A percentile compares a stretch with the other conserved stretches of the same genome.
These are phyloP conservation scores for Boletus eberwhitei DNA, from an alignment of 768 basidiomycete species.

Conservation along the genomic window DNA sequence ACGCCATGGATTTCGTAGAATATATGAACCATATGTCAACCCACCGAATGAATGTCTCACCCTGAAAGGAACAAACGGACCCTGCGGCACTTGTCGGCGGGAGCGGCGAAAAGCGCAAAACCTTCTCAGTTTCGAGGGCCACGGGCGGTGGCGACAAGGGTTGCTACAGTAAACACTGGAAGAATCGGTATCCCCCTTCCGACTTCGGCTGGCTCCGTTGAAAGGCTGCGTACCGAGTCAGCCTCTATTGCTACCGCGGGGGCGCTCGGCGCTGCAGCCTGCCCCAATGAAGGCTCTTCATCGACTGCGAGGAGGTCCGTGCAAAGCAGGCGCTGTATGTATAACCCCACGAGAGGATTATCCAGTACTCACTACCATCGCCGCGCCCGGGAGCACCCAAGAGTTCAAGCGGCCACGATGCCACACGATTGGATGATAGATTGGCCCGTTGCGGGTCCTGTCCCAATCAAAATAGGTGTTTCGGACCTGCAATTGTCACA, in stretches of 20 bases:
- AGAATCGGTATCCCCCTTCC: neutral
- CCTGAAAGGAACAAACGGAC: neutral
- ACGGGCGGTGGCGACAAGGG: slow-evolving; percentile 3
- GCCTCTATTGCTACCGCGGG: slow-evolving; percentile 11
- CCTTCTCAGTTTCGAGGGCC: slow-evolving; percentile 5
- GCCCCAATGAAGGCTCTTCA: neutral
- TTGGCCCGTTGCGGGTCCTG: neutral
- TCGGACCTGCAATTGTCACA: neutral
- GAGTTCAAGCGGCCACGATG: neutral
- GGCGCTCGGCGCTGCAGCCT: neutral
- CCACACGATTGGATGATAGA: neutral
- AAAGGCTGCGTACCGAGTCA: slow-evolving; percentile 1
- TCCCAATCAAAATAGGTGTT: neutral
- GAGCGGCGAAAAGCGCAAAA: neutral
- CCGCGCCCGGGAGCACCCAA: neutral
- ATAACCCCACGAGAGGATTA: neutral
- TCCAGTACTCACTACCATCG: neutral
- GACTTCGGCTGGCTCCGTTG: slow-evolving; percentile 7
- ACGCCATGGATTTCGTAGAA: neutral
- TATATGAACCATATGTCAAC: neutral
- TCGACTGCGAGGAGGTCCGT: neutral
- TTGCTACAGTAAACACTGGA: neutral
- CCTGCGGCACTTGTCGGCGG: neutral
- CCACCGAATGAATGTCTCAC: neutral
- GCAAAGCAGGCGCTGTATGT: neutral